A percentile compares a stretch with the other conserved stretches of the same genome.
Evolutionary conservation across 108 stramenopile genomes (phyloP).

Genomic region (Stephanodiscus triporus): DNA sequence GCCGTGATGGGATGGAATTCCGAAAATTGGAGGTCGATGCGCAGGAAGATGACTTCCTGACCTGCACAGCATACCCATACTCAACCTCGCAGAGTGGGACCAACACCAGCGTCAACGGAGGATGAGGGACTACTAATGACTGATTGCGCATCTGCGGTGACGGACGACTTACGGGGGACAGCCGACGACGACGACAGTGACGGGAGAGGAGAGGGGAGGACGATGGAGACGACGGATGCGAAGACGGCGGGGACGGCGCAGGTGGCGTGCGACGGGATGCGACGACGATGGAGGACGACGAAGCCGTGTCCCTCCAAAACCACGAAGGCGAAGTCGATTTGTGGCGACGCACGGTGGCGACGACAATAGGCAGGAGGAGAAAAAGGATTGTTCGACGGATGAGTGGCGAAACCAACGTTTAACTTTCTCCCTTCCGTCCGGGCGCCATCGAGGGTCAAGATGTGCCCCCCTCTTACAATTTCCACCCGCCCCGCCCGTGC

Average conservation of each 20-base stretch:
- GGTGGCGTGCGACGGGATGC: neutral
- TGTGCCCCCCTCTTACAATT: too few relatives aligned
- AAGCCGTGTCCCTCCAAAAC: too few relatives aligned
- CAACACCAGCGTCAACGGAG: neutral
- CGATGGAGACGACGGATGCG: neutral
- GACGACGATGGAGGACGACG: neutral
- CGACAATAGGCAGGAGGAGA: slow-evolving; percentile 9
- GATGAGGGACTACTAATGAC: neutral
- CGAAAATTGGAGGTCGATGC: neutral
- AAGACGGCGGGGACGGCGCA: neutral
- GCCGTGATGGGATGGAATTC: slow-evolving; percentile 1
- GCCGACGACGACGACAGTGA: neutral
- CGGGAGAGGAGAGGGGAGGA: neutral
- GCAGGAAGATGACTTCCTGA: neutral
- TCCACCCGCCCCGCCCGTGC: too few relatives aligned
- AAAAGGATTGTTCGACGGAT: slow-evolving; percentile 13
- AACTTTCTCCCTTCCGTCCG: too few relatives aligned
- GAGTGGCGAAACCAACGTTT: neutral
- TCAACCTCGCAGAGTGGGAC: slow-evolving; percentile 7
- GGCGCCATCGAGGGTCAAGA: too few relatives aligned
- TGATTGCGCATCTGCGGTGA: neutral
- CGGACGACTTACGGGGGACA: too few relatives aligned
- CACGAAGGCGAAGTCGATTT: neutral
- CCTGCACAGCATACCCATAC: neutral
- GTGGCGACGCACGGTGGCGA: neutral